A percentile compares a stretch with the other conserved stretches of the same genome.
These are phyloP conservation scores for Solanum dulcamara DNA, from an alignment of 257 asterid genomes.

Conservation along the genomic window DNA sequence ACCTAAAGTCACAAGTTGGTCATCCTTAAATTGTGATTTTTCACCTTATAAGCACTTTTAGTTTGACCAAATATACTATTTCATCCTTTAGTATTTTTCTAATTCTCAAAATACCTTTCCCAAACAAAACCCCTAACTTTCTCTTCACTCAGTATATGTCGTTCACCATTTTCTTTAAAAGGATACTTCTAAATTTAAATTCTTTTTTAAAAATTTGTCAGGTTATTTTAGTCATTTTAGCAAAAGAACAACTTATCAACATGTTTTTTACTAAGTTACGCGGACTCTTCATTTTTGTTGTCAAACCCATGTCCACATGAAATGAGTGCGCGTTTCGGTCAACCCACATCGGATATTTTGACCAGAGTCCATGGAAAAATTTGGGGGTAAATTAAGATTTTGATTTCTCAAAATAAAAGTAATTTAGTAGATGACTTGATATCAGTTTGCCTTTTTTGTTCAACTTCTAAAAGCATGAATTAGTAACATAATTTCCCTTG, in stretches of 20 bases:
- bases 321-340: too few relatives aligned
- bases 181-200: background rate
- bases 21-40: background rate
- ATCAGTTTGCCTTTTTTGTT: background rate
- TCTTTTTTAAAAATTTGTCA: background rate
- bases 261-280: background rate
- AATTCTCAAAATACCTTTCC: background rate
- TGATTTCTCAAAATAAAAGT: too few relatives aligned
- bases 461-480: background rate
- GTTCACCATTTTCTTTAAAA: background rate
- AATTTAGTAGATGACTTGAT: background rate
- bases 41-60: background rate
- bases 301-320: too few relatives aligned
- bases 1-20: background rate
- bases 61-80: background rate
- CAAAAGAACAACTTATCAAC: background rate
- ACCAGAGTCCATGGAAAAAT: too few relatives aligned
- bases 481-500: background rate
- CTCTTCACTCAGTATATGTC: background rate
- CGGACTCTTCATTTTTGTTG: too few relatives aligned
- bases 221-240: background rate
- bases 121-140: background rate
- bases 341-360: too few relatives aligned
- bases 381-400: too few relatives aligned
- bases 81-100: background rate